These are phyloP conservation scores for Agarophyton chilense DNA, from an alignment of 23 red algal genomes.

Conservation along the genomic window DNA sequence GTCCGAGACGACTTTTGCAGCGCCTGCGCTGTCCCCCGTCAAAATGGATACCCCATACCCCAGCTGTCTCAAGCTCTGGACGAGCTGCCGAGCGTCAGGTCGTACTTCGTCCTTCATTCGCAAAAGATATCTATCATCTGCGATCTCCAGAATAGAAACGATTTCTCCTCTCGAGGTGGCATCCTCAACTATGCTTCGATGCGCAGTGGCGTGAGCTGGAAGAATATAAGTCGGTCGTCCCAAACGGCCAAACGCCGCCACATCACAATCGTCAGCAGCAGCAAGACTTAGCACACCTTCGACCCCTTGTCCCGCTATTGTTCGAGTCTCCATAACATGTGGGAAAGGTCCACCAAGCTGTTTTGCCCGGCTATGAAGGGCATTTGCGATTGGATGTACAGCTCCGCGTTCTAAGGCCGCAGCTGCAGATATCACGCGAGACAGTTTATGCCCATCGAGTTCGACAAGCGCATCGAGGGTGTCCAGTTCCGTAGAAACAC, in stretches of 20 bases:
- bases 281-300: conserved; percentile 50
- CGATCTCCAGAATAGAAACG: conserved; percentile 39
- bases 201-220: not conserved
- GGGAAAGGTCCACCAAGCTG: conserved; percentile 40
- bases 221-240: conserved; percentile 50
- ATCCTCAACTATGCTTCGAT: conserved; percentile 30
- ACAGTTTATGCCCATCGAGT: conserved; percentile 20
- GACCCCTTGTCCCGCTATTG: conserved; percentile 61
- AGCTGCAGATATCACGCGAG: conserved; percentile 62
- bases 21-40: conserved; percentile 74
- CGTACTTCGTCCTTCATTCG: conserved; percentile 73
- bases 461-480: conserved; percentile 11
- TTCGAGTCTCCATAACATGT: conserved; percentile 15
- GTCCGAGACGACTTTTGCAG: conserved; percentile 53
- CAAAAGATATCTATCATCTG: conserved; percentile 52
- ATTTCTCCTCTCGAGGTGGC: conserved; percentile 48
- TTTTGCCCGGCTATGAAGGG: conserved; percentile 57
- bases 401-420: conserved; percentile 83
- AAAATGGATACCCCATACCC: conserved; percentile 69
- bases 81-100: conserved; percentile 41
- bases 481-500: not conserved
- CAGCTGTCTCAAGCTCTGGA: conserved; percentile 23
- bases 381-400: conserved; percentile 86
- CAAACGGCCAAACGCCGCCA: not conserved
- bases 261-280: too few species aligned